Evolutionary conservation across 371 early-diverging fungal genomes (phyloP).

Genomic region (Mortierella sp.): DNA sequence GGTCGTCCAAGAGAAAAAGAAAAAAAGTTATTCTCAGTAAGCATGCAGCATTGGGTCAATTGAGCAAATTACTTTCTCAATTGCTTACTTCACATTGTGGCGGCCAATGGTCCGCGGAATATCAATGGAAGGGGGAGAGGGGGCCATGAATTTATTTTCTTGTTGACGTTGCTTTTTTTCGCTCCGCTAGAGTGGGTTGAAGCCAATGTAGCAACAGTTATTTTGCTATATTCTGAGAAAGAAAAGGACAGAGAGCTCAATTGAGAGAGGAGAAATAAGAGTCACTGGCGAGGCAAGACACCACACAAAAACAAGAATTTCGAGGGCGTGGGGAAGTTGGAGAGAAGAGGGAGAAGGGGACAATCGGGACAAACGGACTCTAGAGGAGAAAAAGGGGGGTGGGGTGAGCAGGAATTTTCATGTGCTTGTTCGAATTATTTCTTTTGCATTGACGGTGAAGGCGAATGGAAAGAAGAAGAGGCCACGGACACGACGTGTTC

Average conservation of each 20-base stretch:
- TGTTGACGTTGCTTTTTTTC: background rate
- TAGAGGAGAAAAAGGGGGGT: background rate
- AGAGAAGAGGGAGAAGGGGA: background rate
- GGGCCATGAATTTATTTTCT: background rate
- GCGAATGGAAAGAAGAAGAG: background rate
- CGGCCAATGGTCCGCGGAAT: background rate
- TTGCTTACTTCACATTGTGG: background rate
- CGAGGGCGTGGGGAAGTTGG: conserved; percentile 11
- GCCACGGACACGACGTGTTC: background rate
- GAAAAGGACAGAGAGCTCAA: background rate
- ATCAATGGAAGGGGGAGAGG: background rate
- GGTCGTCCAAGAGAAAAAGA: background rate
- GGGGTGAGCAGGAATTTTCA: background rate
- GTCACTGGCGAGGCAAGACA: background rate
- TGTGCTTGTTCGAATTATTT: conserved; percentile 11
- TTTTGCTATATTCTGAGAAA: background rate
- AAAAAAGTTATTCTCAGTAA: background rate
- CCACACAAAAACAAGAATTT: background rate
- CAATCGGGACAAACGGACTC: no score
- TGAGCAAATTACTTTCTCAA: background rate
- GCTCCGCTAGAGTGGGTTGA: background rate
- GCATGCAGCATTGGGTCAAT: background rate
- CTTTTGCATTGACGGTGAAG: background rate
- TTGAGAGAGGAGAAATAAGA: background rate
- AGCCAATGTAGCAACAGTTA: no score